phyloP scores from a whole-genome alignment of 768 basidiomycete species.

The Roridomyces roridus region DNA sequence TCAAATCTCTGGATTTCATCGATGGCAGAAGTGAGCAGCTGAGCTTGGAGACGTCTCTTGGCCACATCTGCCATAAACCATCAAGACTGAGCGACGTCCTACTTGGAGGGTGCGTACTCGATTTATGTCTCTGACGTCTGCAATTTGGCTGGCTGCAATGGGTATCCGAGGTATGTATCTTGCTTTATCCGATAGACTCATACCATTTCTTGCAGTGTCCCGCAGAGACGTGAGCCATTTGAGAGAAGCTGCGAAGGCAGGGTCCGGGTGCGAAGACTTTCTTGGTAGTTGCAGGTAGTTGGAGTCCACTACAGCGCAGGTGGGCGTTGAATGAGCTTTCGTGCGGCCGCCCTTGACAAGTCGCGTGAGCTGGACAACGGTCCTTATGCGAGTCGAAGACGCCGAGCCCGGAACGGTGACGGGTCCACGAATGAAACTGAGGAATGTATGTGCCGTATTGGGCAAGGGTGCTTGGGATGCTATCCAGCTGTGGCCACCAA shows the following conservation, averaged over 20 bases:
- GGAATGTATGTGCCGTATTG: constrained; percentile 74
- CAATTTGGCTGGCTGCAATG: constrained; percentile 52
- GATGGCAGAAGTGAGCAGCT: constrained; percentile 73
- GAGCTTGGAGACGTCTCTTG: constrained; percentile 93
- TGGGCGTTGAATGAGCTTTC: no score
- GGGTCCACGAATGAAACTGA: constrained; percentile 69
- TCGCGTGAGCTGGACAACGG: constrained; percentile 83
- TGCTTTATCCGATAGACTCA: constrained; percentile 57
- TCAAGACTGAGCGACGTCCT: not conserved
- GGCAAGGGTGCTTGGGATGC: constrained; percentile 84
- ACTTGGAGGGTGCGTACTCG: constrained; percentile 37
- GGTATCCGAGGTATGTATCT: not conserved
- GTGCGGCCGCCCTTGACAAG: constrained; percentile 70
- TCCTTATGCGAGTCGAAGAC: constrained; percentile 58
- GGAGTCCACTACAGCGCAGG: no score
- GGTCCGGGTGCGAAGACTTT: no score
- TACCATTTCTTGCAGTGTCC: constrained; percentile 54
- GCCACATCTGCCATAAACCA: constrained; percentile 87
- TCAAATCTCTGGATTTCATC: constrained; percentile 60
- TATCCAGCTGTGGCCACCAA: constrained; percentile 82
- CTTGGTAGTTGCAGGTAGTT: no score
- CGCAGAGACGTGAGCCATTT: constrained; percentile 29
- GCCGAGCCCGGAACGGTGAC: constrained; percentile 38
- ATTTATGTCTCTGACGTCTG: constrained; percentile 70
- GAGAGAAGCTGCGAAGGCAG: no score